Percentiles rank a stretch among this genome's conserved stretches.
These are phyloP conservation scores for Colletotrichum sp. DNA, from an alignment of 2,329 filamentous ascomycete species.

Conservation along the genomic window DNA sequence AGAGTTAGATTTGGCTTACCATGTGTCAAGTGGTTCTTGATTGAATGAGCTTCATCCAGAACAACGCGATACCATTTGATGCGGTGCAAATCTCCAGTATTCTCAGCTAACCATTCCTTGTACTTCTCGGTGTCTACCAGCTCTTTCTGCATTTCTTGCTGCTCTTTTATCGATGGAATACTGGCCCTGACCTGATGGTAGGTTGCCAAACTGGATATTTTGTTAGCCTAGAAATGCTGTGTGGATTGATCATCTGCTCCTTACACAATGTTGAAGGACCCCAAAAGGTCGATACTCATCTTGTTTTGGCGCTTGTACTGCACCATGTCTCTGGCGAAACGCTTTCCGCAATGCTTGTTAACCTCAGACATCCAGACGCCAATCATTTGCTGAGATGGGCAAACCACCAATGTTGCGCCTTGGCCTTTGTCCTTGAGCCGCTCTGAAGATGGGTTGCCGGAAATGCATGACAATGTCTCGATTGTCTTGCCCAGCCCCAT, in stretches of 20 bases:
- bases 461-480: slow-evolving; percentile 43
- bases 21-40: slow-evolving; percentile 51
- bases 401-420: slow-evolving; percentile 37
- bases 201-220: no score
- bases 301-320: slow-evolving; percentile 15
- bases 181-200: no score
- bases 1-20: no score
- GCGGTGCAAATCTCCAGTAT: slow-evolving; percentile 32
- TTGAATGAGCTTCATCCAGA: slow-evolving; percentile 60
- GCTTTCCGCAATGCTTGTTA: slow-evolving; percentile 24
- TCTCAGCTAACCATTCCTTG: no score
- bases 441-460: slow-evolving; percentile 40
- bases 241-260: no score
- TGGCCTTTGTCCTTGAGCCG: slow-evolving; percentile 40
- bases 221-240: no score
- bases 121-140: no score
- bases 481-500: slow-evolving; percentile 73
- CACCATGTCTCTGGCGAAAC: background rate
- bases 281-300: background rate
- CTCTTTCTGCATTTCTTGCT: no score
- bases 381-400: slow-evolving; percentile 24
- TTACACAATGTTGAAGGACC: no score
- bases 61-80: slow-evolving; percentile 56
- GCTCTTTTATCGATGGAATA: no score
- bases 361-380: slow-evolving; percentile 34